A percentile compares a stretch with the other conserved stretches of the same genome.
Evolutionary conservation across 1,139 yeast genomes (phyloP).

Genomic region (Geotrichum restrictum): DNA sequence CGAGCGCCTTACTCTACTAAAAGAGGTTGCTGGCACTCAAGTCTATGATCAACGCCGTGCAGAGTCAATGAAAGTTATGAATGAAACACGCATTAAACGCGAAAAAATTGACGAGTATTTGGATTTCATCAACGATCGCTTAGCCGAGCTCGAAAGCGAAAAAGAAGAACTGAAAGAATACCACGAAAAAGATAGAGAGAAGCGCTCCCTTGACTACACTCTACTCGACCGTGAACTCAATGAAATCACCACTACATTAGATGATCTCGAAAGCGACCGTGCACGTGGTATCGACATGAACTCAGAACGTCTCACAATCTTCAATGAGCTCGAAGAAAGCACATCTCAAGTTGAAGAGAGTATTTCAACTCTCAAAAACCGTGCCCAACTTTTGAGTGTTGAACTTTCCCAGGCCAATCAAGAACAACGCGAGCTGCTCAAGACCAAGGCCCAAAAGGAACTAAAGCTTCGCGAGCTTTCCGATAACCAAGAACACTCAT

Average conservation of each 20-base stretch:
- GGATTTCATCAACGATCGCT: slow-evolving; percentile 62
- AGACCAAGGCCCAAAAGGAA: slow-evolving; percentile 37
- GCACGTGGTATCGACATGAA: slow-evolving; percentile 48
- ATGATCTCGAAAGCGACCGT: slow-evolving; percentile 58
- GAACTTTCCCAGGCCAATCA: slow-evolving; percentile 49
- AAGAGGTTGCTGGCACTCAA: slow-evolving; percentile 94
- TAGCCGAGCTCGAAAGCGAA: slow-evolving; percentile 76
- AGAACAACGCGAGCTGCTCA: slow-evolving; percentile 45
- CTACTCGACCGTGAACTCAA: slow-evolving; percentile 72
- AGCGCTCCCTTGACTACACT: slow-evolving; percentile 71
- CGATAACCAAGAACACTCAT: slow-evolving; percentile 23
- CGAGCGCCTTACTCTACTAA: slow-evolving; percentile 71
- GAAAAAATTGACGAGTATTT: slow-evolving; percentile 74
- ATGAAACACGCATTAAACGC: slow-evolving; percentile 62
- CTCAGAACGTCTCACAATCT: slow-evolving; percentile 44
- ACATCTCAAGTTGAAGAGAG: slow-evolving; percentile 49
- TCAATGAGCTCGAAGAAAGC: slow-evolving; percentile 48
- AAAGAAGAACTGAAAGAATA: slow-evolving; percentile 68
- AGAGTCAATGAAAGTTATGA: slow-evolving; percentile 79
- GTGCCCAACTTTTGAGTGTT: slow-evolving; percentile 38
- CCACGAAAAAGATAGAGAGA: slow-evolving; percentile 62
- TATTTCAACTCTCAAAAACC: slow-evolving; percentile 44
- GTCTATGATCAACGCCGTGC: slow-evolving; percentile 78
- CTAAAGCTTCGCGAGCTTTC: slow-evolving; percentile 30
- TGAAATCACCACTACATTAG: slow-evolving; percentile 59